Evolutionary conservation across 2,329 filamentous ascomycete genomes (phyloP).

Genomic region (Sclerotinia sclerotiorum): DNA sequence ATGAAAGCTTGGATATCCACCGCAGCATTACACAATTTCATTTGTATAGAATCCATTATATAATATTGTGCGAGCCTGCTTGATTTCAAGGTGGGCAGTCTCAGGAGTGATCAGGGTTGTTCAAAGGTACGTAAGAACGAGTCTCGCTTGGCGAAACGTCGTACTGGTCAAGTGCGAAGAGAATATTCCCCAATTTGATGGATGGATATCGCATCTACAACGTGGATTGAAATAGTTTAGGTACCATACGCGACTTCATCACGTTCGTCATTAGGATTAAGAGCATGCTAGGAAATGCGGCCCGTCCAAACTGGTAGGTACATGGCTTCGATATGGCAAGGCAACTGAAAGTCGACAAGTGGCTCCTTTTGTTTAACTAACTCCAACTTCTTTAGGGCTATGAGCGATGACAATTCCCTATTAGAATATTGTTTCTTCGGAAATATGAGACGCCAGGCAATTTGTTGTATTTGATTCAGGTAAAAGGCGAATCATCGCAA

Average conservation of each 20-base stretch:
- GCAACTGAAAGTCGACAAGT: too few relatives aligned
- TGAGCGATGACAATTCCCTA: background rate
- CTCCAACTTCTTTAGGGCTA: background rate
- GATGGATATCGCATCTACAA: background rate
- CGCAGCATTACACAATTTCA: background rate
- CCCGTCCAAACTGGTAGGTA: too few relatives aligned
- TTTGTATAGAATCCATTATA: background rate
- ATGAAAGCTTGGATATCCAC: background rate
- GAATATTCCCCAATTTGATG: background rate
- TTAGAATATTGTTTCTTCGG: background rate
- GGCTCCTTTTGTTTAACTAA: background rate
- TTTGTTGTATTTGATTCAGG: background rate
- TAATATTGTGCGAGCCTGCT: background rate
- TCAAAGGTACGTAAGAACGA: background rate
- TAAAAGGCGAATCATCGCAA: too few relatives aligned
- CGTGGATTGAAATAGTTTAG: too few relatives aligned
- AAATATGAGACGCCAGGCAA: background rate
- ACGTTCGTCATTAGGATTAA: too few relatives aligned
- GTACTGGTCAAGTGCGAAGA: background rate
- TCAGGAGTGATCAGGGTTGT: background rate
- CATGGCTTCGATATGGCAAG: too few relatives aligned
- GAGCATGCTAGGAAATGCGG: too few relatives aligned
- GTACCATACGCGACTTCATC: too few relatives aligned
- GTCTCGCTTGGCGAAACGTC: background rate
- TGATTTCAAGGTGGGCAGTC: background rate